These are phyloP conservation scores for Solanum etuberosum DNA, from an alignment of 257 asterid species.

Conservation along the genomic window DNA sequence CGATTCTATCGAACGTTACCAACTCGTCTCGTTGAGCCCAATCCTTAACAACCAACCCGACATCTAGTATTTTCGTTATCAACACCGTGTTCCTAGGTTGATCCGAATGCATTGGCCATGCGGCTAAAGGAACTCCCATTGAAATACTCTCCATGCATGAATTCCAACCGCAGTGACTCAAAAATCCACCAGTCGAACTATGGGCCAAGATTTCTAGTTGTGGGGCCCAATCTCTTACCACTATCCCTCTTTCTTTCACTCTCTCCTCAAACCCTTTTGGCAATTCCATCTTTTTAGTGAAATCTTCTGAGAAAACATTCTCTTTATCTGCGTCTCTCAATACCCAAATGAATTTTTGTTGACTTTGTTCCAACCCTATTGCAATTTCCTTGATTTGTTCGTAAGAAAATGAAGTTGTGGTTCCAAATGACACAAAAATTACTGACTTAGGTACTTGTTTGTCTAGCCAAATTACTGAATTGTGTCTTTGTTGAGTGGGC, in stretches of 20 bases:
- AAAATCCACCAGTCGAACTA: constrained; percentile 29
- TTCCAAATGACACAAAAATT: constrained; percentile 40
- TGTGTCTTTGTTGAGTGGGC: neutral
- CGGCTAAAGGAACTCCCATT: constrained; percentile 47
- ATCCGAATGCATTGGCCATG: constrained; percentile 71
- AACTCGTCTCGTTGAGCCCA: constrained; percentile 24
- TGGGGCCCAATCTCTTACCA: constrained; percentile 53
- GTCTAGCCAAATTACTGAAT: constrained; percentile 45
- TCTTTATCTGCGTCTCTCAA: constrained; percentile 32
- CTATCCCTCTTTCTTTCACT: constrained; percentile 21
- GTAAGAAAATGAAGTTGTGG: constrained; percentile 31
- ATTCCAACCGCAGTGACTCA: constrained; percentile 72
- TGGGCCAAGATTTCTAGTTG: constrained; percentile 48
- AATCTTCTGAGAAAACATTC: neutral
- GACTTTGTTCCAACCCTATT: constrained; percentile 28
- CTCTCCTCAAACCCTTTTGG: constrained; percentile 39
- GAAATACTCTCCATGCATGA: constrained; percentile 60
- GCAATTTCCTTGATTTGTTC: constrained; percentile 35
- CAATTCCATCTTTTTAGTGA: neutral
- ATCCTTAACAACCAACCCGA: constrained; percentile 32
- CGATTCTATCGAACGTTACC: constrained; percentile 10
- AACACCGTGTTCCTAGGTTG: constrained; percentile 45
- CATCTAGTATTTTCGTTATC: constrained; percentile 21
- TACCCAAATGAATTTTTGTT: constrained; percentile 34
- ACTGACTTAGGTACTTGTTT: constrained; percentile 21